Percentiles rank a stretch among this genome's conserved stretches.
Evolutionary conservation across 768 basidiomycete species (phyloP).

Genomic region (Tricholoma flavovirens): DNA sequence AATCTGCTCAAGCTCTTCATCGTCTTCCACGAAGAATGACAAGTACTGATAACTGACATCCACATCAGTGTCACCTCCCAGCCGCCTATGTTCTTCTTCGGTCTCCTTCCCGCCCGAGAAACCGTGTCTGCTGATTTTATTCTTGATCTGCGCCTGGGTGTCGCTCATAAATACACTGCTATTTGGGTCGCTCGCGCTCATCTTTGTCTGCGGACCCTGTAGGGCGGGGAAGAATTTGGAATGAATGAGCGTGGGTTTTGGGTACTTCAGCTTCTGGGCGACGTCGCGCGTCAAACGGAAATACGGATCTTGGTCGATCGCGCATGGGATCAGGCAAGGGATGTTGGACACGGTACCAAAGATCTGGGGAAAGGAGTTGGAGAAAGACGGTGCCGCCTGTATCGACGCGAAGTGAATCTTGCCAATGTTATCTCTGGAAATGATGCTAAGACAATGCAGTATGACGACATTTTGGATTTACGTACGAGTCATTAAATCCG

Average conservation of each 20-base stretch:
- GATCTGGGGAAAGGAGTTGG: constrained; percentile 85
- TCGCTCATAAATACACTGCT: constrained; percentile 97
- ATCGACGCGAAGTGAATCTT: constrained; percentile 95
- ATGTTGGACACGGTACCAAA: constrained; percentile 4
- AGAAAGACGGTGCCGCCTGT: constrained; percentile 95
- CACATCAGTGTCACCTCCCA: constrained; percentile 91
- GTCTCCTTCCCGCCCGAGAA: constrained; percentile 95
- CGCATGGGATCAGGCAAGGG: constrained; percentile 33
- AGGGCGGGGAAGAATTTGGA: constrained; percentile 98
- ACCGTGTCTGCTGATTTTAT: constrained; percentile 93
- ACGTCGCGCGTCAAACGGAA: constrained; percentile 98
- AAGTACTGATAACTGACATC: constrained; percentile 96
- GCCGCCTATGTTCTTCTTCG: constrained; percentile 86
- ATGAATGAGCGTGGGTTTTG: constrained; percentile 88
- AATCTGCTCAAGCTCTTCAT: constrained; percentile 74
- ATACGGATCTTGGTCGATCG: constrained; percentile 96
- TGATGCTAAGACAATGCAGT: background rate
- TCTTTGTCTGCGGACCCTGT: constrained; percentile 97
- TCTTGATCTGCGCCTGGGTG: constrained; percentile 88
- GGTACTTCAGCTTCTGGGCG: constrained; percentile 90
- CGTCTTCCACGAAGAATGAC: constrained; percentile 92
- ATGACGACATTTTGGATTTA: constrained; percentile 8
- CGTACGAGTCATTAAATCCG: constrained; percentile 94
- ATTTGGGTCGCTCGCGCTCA: constrained; percentile 94
- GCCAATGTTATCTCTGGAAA: constrained; percentile 88